phyloP scores from a whole-genome alignment of 2,329 filamentous ascomycete species.

The Trichoderma arundinaceum region DNA sequence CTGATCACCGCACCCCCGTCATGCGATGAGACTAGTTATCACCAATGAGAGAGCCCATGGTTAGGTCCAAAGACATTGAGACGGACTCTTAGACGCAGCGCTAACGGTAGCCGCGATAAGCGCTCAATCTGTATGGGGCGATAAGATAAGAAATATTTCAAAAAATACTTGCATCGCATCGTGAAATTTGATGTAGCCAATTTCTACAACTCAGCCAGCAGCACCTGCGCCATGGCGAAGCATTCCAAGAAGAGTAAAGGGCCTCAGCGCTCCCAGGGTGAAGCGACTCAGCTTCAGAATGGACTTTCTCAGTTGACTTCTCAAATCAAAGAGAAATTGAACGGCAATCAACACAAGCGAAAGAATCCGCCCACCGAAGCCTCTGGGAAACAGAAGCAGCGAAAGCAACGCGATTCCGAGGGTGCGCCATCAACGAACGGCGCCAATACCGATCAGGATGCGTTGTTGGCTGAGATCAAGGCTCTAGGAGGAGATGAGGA shows the following conservation, averaged over 20 bases:
- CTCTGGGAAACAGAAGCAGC: constrained; percentile 44
- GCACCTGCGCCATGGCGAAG: constrained; percentile 42
- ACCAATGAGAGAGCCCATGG: constrained; percentile 11
- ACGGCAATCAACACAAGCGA: constrained; percentile 50
- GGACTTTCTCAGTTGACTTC: constrained; percentile 60
- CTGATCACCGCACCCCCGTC: background rate
- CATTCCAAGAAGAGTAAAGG: constrained; percentile 48
- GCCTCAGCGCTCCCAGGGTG: constrained; percentile 36
- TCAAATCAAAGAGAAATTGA: constrained; percentile 61
- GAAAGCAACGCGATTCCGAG: constrained; percentile 47
- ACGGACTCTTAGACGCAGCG: background rate
- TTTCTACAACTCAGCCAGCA: constrained; percentile 5
- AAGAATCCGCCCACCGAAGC: constrained; percentile 50
- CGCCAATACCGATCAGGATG: constrained; percentile 43
- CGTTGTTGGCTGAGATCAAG: constrained; percentile 66
- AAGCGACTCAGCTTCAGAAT: constrained; percentile 52
- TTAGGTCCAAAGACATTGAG: background rate
- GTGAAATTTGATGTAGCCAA: constrained; percentile 15
- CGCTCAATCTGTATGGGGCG: constrained; percentile 5
- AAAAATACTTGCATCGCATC: constrained; percentile 30
- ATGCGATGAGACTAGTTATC: background rate
- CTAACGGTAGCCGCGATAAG: constrained; percentile 19
- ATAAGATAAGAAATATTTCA: constrained; percentile 32
- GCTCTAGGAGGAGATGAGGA: constrained; percentile 69
- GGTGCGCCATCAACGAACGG: constrained; percentile 37